phyloP scores from a whole-genome alignment of 2,329 filamentous ascomycete species.

The Westerdykella ornata region DNA sequence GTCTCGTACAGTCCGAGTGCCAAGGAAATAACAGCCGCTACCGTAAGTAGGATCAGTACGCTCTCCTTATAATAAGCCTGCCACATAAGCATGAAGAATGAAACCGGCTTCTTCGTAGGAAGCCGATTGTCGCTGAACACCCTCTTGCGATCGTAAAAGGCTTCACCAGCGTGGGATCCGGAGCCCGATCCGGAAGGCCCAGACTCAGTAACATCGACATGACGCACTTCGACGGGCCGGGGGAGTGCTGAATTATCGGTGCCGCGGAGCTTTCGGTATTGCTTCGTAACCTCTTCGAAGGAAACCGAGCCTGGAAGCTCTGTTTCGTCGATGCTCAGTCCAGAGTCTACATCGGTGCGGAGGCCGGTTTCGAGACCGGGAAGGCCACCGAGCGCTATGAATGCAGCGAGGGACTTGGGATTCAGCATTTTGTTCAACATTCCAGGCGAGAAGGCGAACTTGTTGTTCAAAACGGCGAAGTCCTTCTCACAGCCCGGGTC shows the following conservation, averaged over 20 bases:
- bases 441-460: constrained; percentile 50
- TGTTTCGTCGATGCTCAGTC: constrained; percentile 48
- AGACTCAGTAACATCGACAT: constrained; percentile 10
- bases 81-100: constrained; percentile 58
- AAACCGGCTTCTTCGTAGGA: constrained; percentile 57
- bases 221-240: constrained; percentile 10
- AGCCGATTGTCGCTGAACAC: constrained; percentile 57
- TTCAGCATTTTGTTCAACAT: constrained; percentile 51
- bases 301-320: constrained; percentile 41
- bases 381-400: constrained; percentile 50
- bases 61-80: constrained; percentile 68
- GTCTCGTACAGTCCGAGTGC: constrained; percentile 65
- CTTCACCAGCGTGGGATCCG: constrained; percentile 10
- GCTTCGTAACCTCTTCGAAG: constrained; percentile 46
- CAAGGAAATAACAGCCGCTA: constrained; percentile 62
- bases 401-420: constrained; percentile 45
- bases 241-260: constrained; percentile 12
- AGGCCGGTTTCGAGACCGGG: constrained; percentile 49
- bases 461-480: constrained; percentile 36
- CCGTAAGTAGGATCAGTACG: constrained; percentile 62
- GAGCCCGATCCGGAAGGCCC: constrained; percentile 5
- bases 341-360: constrained; percentile 44
- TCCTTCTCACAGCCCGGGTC: constrained; percentile 26
- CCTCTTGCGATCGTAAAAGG: constrained; percentile 52
- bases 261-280: constrained; percentile 20